These are phyloP conservation scores for Aureobasidium sp. DNA, from an alignment of 2,329 filamentous ascomycete species.

Conservation along the genomic window DNA sequence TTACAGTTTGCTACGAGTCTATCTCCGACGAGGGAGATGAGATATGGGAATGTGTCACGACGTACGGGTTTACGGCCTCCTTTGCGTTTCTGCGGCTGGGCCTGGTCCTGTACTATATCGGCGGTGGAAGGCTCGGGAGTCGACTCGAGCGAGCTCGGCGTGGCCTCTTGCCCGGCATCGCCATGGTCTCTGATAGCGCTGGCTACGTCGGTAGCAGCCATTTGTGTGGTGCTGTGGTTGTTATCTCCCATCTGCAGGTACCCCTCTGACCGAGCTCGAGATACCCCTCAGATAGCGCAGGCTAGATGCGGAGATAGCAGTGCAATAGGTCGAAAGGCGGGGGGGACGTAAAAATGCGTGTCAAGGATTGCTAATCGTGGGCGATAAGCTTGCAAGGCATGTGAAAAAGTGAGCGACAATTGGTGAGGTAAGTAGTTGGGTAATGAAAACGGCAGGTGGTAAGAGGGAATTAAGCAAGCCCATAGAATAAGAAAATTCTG, in stretches of 20 bases:
- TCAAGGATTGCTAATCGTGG: constrained; percentile 19
- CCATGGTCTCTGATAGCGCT: constrained; percentile 38
- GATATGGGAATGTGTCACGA: constrained; percentile 22
- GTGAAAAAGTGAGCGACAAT: constrained; percentile 25
- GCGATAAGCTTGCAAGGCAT: constrained; percentile 16
- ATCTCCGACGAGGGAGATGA: neutral
- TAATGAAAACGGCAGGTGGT: constrained; percentile 36
- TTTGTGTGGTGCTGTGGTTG: constrained; percentile 20
- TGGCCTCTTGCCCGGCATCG: constrained; percentile 38
- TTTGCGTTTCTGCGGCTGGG: constrained; percentile 75
- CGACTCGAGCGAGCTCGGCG: constrained; percentile 43
- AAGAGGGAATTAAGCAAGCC: constrained; percentile 17
- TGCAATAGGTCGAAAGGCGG: constrained; percentile 15
- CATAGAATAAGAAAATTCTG: constrained; percentile 16
- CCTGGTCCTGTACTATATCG: constrained; percentile 32
- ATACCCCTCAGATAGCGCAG: constrained; percentile 16
- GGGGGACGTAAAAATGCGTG: constrained; percentile 11
- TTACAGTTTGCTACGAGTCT: constrained; percentile 14
- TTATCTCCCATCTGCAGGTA: constrained; percentile 47
- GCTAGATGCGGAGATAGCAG: constrained; percentile 14
- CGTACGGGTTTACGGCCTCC: constrained; percentile 93
- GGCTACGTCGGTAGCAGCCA: constrained; percentile 33
- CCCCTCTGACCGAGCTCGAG: constrained; percentile 26
- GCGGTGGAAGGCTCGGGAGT: constrained; percentile 42
- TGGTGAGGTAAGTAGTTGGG: constrained; percentile 43